Evolutionary conservation across 2,329 filamentous ascomycete genomes (phyloP), one percentile per base, ranked within the genome.

Genomic region (Penicillium crustosum): DNA sequence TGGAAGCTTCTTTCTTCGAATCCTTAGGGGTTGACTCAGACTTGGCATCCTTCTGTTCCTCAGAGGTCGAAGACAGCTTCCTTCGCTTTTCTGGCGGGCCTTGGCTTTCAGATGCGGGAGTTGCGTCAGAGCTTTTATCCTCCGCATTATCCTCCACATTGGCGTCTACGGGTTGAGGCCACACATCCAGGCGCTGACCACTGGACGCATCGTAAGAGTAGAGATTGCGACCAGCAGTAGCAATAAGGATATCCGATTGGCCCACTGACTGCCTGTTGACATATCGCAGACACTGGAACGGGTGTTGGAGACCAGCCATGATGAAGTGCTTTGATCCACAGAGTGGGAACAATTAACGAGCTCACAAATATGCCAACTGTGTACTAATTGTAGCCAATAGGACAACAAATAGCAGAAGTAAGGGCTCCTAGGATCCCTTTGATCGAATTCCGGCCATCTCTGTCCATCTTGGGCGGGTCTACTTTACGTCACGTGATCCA

Each of bases 141-240:
- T 73, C 59, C 56, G 69, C 55, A 67, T 58, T 49, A 43, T 63
- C 53, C 59, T 73, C 59, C 56, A 68, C 55, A 67, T 70, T 27
- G 61, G 73, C 61, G 65, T 65, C 60, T 63, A 64, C 55, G 51
- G 70, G 63, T 43, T 67, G 59, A 25, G 80, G 77, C 89, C 89
- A 92, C 68, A 81, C 78, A 43, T 83, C 86, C 19, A 90, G 72
- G 51, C 85, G 78, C 48, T 78, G 74, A 33, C 86, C 84, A 60
- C 84, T 79, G n/a, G 77, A 68, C 7, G 87, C 75, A 68, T 80
- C 81, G 71, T 91, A 88, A 2, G 86, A 84, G 68, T 90, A 83
- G 53, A 97, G 84, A 66, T 82, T 84, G 48, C 87, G 83, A 15
- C 90, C 91, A 60, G 87, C 86, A 27, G 90, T 89, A 38, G 89